Conservation (phyloP, 2,329 filamentous ascomycete species). For the Fusarium sp. region DNA sequence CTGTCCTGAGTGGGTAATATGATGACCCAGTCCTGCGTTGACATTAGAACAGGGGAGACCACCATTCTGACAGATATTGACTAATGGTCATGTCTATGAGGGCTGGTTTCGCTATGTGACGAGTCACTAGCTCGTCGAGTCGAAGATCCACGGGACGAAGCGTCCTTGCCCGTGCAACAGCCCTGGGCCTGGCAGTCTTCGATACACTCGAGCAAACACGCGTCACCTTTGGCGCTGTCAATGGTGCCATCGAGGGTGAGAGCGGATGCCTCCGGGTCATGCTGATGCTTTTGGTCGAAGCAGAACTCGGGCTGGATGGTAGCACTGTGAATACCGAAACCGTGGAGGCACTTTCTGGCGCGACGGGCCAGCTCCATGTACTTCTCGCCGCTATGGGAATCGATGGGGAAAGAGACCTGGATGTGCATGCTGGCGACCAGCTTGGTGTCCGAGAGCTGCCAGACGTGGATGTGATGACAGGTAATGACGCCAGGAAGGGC, state of each 20-base stretch:
- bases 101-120: conserved; percentile 44
- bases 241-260: conserved; percentile 55
- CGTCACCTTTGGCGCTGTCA: conserved; percentile 50
- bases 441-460: conserved; percentile 97
- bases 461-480: conserved; percentile 97
- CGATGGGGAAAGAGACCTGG: conserved; percentile 91
- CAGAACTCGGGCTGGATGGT: conserved; percentile 97
- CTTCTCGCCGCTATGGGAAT: conserved; percentile 81
- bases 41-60: neutral
- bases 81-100: conserved; percentile 38
- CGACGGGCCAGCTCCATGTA: conserved; percentile 93
- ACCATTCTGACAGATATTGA: neutral
- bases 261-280: conserved; percentile 55
- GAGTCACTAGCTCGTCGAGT: conserved; percentile 56
- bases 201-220: conserved; percentile 66
- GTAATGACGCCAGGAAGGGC: conserved; percentile 87
- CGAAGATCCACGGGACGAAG: conserved; percentile 54
- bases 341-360: conserved; percentile 90
- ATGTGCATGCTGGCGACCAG: conserved; percentile 94
- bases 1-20: neutral
- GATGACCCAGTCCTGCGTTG: neutral
- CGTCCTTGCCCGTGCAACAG: conserved; percentile 52
- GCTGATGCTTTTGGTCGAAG: conserved; percentile 64
- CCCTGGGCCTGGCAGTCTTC: conserved; percentile 56
- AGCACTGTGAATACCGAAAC: conserved; percentile 95